Percentiles rank a stretch among this genome's conserved stretches.
These are phyloP conservation scores for Cyclotella choctawhatcheeana DNA, from an alignment of 108 stramenopile species.

Conservation along the genomic window DNA sequence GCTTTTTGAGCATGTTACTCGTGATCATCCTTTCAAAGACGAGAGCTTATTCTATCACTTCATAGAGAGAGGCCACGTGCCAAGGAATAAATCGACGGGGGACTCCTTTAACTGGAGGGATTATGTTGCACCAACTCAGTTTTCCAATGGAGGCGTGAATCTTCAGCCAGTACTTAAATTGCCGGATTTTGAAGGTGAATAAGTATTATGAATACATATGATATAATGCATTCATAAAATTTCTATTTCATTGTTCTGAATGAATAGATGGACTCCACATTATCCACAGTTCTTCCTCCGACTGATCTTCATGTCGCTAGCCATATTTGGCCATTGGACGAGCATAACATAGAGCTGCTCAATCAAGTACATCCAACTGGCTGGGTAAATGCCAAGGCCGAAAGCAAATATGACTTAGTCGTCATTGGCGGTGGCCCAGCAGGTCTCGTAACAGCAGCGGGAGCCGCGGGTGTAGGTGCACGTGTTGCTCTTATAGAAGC, in stretches of 20 bases:
- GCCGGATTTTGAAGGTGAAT: slow-evolving; percentile 53
- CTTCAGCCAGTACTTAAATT: slow-evolving; percentile 48
- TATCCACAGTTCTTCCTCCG: no score
- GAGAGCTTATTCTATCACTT: slow-evolving; percentile 60
- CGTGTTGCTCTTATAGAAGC: slow-evolving; percentile 86
- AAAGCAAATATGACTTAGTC: slow-evolving; percentile 80
- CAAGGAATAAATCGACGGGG: slow-evolving; percentile 50
- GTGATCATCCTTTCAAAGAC: slow-evolving; percentile 61
- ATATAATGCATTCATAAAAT: no score
- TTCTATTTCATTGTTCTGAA: no score
- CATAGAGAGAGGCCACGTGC: slow-evolving; percentile 53
- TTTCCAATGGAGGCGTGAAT: neutral
- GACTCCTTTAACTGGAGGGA: slow-evolving; percentile 55
- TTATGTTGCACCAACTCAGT: slow-evolving; percentile 47
- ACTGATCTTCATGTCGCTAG: slow-evolving; percentile 61
- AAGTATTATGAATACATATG: no score
- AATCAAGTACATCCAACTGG: slow-evolving; percentile 78
- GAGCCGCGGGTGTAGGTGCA: slow-evolving; percentile 77
- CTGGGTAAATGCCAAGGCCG: slow-evolving; percentile 64
- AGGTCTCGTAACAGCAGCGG: slow-evolving; percentile 77
- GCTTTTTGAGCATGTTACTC: slow-evolving; percentile 59
- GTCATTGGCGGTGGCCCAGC: slow-evolving; percentile 81
- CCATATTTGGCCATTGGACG: slow-evolving; percentile 75
- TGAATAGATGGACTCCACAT: no score
- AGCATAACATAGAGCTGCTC: slow-evolving; percentile 67